phyloP scores from a whole-genome alignment of 139 green algal species.

The Nannochloris sp. region DNA sequence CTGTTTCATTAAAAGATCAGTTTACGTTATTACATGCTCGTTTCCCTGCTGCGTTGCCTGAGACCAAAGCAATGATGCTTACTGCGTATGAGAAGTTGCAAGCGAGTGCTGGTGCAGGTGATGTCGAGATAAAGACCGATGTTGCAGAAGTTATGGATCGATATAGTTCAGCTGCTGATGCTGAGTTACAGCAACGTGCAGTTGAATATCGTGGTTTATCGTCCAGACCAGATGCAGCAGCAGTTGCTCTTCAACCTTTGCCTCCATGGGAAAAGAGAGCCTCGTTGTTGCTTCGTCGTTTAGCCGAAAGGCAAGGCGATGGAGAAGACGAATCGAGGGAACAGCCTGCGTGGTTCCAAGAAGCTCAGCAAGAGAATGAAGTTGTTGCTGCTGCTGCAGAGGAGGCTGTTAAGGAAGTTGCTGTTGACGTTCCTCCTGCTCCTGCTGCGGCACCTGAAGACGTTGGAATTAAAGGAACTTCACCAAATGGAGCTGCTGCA shows the following conservation, averaged over 20 bases:
- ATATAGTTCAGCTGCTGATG: conserved; percentile 22
- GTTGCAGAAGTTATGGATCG: conserved; percentile 18
- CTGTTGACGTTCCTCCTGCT: not conserved
- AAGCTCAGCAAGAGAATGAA: not conserved
- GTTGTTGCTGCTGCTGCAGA: not conserved
- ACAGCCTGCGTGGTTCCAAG: conserved; percentile 34
- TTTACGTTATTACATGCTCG: conserved; percentile 72
- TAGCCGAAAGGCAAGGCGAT: conserved; percentile 42
- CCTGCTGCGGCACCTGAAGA: not conserved
- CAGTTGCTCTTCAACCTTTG: conserved; percentile 63
- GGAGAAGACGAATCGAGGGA: conserved; percentile 34
- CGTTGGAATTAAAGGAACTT: not conserved
- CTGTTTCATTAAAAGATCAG: conserved; percentile 46
- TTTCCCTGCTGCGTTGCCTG: conserved; percentile 46
- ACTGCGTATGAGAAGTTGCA: conserved; percentile 63
- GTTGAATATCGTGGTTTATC: conserved; percentile 78
- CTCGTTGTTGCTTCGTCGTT: conserved; percentile 60
- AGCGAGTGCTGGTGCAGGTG: conserved; percentile 37
- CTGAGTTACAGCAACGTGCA: conserved; percentile 91
- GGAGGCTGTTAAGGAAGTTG: not conserved
- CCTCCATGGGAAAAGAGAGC: conserved; percentile 69
- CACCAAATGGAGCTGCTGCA: not conserved
- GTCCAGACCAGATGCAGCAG: conserved; percentile 9
- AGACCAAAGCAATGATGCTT: conserved; percentile 82
- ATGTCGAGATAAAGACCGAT: conserved; percentile 37